phyloP scores from a whole-genome alignment of 164 flowering plant genomes.

The Vitis amurensis region DNA sequence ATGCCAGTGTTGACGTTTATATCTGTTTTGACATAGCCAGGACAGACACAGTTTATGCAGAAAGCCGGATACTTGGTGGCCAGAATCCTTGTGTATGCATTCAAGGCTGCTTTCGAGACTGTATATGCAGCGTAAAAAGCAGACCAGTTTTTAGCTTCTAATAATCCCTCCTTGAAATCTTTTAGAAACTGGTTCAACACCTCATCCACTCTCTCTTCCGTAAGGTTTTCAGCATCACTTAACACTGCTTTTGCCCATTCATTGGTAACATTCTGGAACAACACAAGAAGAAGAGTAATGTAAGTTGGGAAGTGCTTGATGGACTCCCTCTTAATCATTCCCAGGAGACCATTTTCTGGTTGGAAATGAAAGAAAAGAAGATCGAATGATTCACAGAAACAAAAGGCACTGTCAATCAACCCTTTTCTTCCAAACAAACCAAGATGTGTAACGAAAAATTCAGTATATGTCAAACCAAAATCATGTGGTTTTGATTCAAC shows the following conservation, averaged over 20 bases:
- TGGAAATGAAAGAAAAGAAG: too few relatives aligned
- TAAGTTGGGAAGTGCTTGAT: too few relatives aligned
- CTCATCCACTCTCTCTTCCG: conserved; percentile 41
- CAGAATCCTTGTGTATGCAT: conserved; percentile 50
- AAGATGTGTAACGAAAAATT: too few relatives aligned
- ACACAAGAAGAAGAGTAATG: not conserved
- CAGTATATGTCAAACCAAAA: too few relatives aligned
- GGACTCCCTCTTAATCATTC: too few relatives aligned
- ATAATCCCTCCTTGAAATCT: conserved; percentile 32
- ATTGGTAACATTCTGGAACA: conserved; percentile 29
- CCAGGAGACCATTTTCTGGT: too few relatives aligned
- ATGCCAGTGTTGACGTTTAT: conserved; percentile 25
- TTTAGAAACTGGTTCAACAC: conserved; percentile 26
- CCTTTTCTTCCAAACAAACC: too few relatives aligned
- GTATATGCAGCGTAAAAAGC: conserved; percentile 21
- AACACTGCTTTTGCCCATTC: conserved; percentile 31
- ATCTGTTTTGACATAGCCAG: conserved; percentile 49
- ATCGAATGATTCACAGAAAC: too few relatives aligned
- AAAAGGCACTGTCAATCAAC: too few relatives aligned
- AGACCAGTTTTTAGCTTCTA: conserved; percentile 35
- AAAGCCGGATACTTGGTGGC: conserved; percentile 38
- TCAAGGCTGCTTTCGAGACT: conserved; percentile 40
- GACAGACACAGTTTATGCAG: conserved; percentile 36
- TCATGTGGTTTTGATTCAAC: too few relatives aligned
- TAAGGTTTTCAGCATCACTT: conserved; percentile 24